A percentile compares a stretch with the other conserved stretches of the same genome.
Evolutionary conservation across 129 eudicot genomes (phyloP).

Genomic region (Erigeron canadensis): DNA sequence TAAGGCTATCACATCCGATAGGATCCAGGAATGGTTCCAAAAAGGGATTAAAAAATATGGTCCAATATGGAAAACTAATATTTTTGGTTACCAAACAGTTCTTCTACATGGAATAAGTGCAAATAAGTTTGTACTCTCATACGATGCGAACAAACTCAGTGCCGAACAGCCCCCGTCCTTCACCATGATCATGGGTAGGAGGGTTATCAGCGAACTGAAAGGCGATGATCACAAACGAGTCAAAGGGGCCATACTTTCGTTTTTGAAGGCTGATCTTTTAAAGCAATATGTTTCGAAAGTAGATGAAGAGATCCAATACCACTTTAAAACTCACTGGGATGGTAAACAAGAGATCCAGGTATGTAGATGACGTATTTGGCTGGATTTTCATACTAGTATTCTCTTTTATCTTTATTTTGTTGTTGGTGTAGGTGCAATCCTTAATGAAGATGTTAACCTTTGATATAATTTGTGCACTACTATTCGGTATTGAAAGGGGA

Average conservation of each 20-base stretch:
- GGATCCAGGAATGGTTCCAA: neutral
- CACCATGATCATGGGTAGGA: neutral
- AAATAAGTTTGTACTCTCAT: neutral
- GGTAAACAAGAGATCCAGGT: conserved; percentile 7
- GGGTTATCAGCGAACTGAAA: neutral
- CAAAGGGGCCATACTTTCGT: neutral
- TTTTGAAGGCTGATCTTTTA: neutral
- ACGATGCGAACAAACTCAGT: neutral
- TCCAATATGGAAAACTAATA: neutral
- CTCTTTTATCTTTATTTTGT: neutral
- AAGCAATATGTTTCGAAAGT: neutral
- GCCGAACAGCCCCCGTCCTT: neutral
- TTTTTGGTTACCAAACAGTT: conserved; percentile 2
- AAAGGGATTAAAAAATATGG: neutral
- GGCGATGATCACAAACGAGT: conserved; percentile 3
- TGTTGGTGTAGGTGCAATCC: conserved; percentile 42
- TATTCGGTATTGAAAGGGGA: conserved; percentile 57
- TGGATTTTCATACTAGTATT: neutral
- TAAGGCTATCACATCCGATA: neutral
- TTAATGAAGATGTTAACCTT: conserved; percentile 51
- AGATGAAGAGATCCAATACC: neutral
- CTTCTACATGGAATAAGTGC: neutral
- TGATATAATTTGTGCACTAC: conserved; percentile 34
- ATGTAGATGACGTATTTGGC: neutral
- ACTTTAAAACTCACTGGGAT: conserved; percentile 2